These are phyloP conservation scores for Phoma herbarum DNA, from an alignment of 2,329 filamentous ascomycete genomes.

Conservation along the genomic window DNA sequence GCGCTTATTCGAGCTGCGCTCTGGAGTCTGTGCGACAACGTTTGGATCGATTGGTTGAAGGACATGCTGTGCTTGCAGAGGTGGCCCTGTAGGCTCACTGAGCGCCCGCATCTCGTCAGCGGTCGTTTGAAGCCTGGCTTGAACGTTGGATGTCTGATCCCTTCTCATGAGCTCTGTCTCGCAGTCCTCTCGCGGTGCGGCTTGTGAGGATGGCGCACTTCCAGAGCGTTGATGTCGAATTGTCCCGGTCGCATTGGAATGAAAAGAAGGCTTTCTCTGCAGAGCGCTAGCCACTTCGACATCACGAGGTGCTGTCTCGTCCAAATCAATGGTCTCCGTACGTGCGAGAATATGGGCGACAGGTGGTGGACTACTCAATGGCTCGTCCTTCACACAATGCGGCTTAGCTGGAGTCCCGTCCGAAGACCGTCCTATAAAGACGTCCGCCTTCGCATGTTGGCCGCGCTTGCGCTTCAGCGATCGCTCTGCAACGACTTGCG, in stretches of 20 bases:
- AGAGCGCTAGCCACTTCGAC: conserved; percentile 44
- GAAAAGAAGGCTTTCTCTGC: conserved; percentile 16
- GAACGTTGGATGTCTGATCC: not conserved
- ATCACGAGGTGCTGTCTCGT: conserved; percentile 45
- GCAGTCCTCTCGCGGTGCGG: conserved; percentile 27
- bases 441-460: conserved; percentile 26
- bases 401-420: conserved; percentile 45
- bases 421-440: conserved; percentile 34
- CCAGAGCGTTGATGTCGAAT: conserved; percentile 40
- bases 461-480: conserved; percentile 55
- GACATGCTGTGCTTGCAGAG: conserved; percentile 12
- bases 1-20: conserved; percentile 34
- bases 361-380: conserved; percentile 43
- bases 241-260: conserved; percentile 23
- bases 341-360: conserved; percentile 33
- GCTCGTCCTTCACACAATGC: conserved; percentile 54
- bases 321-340: conserved; percentile 57
- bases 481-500: conserved; percentile 54
- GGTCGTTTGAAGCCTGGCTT: conserved; percentile 1
- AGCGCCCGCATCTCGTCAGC: conserved; percentile 30
- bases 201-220: conserved; percentile 39
- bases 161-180: not conserved
- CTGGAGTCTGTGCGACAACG: conserved; percentile 22
- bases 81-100: conserved; percentile 30
- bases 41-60: conserved; percentile 42